These are phyloP conservation scores for Chamaenerion angustifolium DNA, from an alignment of 345 rosid genomes.

Conservation along the genomic window DNA sequence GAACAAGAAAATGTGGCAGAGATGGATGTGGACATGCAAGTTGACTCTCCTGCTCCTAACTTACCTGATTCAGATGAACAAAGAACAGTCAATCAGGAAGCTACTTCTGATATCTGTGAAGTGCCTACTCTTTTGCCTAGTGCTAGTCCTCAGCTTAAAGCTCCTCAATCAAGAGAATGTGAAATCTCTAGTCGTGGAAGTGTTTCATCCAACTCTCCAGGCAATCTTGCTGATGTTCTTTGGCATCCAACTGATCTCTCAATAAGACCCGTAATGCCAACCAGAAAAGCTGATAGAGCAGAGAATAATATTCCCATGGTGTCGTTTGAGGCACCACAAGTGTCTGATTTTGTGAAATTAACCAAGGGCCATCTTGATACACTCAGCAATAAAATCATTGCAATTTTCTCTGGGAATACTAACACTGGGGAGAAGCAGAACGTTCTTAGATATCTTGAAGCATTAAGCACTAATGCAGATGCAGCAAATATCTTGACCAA, in stretches of 20 bases:
- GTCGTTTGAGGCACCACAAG: constrained; percentile 59
- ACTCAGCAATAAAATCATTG: constrained; percentile 39
- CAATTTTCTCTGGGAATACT: constrained; percentile 54
- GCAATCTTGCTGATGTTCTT: constrained; percentile 44
- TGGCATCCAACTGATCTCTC: constrained; percentile 97
- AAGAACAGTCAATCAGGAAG: constrained; percentile 37
- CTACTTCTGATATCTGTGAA: constrained; percentile 37
- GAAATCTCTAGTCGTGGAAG: constrained; percentile 28
- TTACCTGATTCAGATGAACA: constrained; percentile 36
- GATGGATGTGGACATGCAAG: constrained; percentile 21
- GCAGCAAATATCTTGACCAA: constrained; percentile 83
- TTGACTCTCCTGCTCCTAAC: constrained; percentile 18
- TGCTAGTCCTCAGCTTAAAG: constrained; percentile 52
- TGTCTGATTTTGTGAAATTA: constrained; percentile 64
- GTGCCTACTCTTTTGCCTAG: constrained; percentile 46
- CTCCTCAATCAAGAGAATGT: constrained; percentile 46
- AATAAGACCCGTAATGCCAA: constrained; percentile 96
- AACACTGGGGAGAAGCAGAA: constrained; percentile 80
- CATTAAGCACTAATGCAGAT: constrained; percentile 71
- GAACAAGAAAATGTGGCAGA: constrained; percentile 26
- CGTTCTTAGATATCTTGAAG: constrained; percentile 77
- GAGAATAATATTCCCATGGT: constrained; percentile 49
- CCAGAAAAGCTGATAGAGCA: constrained; percentile 74
- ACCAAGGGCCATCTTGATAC: constrained; percentile 65
- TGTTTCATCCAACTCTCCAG: constrained; percentile 49